A percentile compares a stretch with the other conserved stretches of the same genome.
Conservation (phyloP, 1,284 basidiomycete species). For the Leccinum pallidistipes region DNA sequence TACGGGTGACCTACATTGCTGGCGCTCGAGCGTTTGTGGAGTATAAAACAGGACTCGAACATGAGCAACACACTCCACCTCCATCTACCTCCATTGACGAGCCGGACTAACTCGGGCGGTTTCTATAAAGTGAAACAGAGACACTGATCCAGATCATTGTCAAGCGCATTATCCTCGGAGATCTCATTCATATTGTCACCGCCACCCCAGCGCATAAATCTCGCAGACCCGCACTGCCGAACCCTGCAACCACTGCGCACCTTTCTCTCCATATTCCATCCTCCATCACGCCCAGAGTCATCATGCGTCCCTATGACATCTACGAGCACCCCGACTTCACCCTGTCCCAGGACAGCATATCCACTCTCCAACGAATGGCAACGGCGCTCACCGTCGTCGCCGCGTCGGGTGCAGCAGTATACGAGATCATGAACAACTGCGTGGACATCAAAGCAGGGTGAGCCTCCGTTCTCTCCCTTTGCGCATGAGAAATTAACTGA, state of each 20-base stretch:
- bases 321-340: constrained; percentile 56
- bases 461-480: background rate
- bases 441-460: constrained; percentile 20
- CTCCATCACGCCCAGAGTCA: constrained; percentile 18
- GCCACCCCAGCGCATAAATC: background rate
- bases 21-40: background rate
- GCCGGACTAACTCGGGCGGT: background rate
- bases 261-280: background rate
- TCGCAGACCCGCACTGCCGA: background rate
- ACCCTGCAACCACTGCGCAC: background rate
- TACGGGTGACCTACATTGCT: too few species aligned
- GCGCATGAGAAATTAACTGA: constrained; percentile 2
- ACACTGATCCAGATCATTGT: background rate
- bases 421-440: constrained; percentile 23
- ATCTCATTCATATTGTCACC: background rate
- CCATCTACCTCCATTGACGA: background rate
- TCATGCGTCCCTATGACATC: constrained; percentile 45
- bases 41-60: background rate
- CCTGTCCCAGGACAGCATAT: constrained; percentile 28
- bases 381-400: constrained; percentile 31
- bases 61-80: background rate
- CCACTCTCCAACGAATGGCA: constrained; percentile 27
- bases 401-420: constrained; percentile 34
- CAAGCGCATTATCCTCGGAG: background rate
- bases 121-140: background rate